phyloP scores from a whole-genome alignment of 2,329 filamentous ascomycete genomes.

The Cordyceps farinosa region DNA sequence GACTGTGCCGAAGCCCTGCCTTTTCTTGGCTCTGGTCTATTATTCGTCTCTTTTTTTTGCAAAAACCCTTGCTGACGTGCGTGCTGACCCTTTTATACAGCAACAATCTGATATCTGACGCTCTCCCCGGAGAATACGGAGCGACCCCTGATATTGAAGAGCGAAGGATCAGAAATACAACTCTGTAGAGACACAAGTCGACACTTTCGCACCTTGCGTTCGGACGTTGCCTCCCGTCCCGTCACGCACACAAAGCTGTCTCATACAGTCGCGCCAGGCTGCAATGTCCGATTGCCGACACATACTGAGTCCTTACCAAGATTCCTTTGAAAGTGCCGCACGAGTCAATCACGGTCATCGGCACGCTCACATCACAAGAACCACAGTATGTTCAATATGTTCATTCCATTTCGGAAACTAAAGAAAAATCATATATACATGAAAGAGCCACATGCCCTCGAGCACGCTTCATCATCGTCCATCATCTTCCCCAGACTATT shows the following conservation, averaged over 20 bases:
- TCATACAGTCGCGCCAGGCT: too few relatives aligned
- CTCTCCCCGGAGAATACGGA: background rate
- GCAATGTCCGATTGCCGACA: too few relatives aligned
- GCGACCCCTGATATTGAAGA: background rate
- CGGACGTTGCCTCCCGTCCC: too few relatives aligned
- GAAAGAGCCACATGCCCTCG: background rate
- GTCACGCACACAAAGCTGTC: too few relatives aligned
- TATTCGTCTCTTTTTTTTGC: background rate
- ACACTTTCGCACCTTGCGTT: too few relatives aligned
- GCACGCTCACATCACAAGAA: background rate
- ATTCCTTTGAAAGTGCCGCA: too few relatives aligned
- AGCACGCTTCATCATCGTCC: too few relatives aligned
- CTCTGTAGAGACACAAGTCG: background rate
- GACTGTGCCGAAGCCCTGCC: too few relatives aligned
- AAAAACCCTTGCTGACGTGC: background rate
- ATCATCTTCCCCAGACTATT: background rate
- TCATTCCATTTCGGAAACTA: background rate
- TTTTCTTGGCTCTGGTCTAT: background rate
- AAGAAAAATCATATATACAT: slow-evolving; percentile 13
- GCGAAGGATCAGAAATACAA: background rate
- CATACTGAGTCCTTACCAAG: too few relatives aligned
- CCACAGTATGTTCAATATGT: slow-evolving; percentile 1
- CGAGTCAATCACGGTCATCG: background rate
- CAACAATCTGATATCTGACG: background rate
- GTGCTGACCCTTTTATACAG: background rate